phyloP scores from a whole-genome alignment of 129 eudicot species.

The Apium graveolens region DNA sequence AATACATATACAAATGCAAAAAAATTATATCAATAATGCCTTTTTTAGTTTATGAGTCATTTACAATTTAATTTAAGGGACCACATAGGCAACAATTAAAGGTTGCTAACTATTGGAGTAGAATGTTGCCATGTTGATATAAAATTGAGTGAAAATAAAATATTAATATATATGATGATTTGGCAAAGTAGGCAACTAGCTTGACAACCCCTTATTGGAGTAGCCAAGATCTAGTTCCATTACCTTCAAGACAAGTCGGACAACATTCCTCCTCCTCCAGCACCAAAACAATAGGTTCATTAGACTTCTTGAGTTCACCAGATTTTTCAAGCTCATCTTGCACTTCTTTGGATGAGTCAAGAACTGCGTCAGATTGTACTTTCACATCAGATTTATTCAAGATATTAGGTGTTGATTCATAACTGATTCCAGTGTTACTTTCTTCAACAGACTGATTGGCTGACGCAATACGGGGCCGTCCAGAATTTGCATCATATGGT shows the following conservation, averaged over 20 bases:
- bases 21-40: too few relatives aligned
- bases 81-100: too few relatives aligned
- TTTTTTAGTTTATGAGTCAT: too few relatives aligned
- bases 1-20: too few relatives aligned
- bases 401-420: slow-evolving; percentile 30
- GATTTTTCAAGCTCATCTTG: slow-evolving; percentile 50
- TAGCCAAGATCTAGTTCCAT: neutral
- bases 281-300: slow-evolving; percentile 26
- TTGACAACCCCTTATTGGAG: too few relatives aligned
- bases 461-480: slow-evolving; percentile 32
- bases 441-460: slow-evolving; percentile 33
- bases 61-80: too few relatives aligned
- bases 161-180: too few relatives aligned
- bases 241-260: slow-evolving; percentile 97
- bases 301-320: slow-evolving; percentile 58
- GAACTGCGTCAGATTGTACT: slow-evolving; percentile 31
- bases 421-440: slow-evolving; percentile 16
- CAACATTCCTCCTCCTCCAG: slow-evolving; percentile 68
- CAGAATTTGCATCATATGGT: slow-evolving; percentile 58
- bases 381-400: slow-evolving; percentile 39
- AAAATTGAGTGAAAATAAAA: too few relatives aligned
- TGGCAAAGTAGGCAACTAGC: too few relatives aligned
- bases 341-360: slow-evolving; percentile 31
- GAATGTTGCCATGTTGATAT: too few relatives aligned
- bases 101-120: too few relatives aligned